phyloP scores from a whole-genome alignment of 2,329 filamentous ascomycete species.

The Coniosporium tulheliwenetii region DNA sequence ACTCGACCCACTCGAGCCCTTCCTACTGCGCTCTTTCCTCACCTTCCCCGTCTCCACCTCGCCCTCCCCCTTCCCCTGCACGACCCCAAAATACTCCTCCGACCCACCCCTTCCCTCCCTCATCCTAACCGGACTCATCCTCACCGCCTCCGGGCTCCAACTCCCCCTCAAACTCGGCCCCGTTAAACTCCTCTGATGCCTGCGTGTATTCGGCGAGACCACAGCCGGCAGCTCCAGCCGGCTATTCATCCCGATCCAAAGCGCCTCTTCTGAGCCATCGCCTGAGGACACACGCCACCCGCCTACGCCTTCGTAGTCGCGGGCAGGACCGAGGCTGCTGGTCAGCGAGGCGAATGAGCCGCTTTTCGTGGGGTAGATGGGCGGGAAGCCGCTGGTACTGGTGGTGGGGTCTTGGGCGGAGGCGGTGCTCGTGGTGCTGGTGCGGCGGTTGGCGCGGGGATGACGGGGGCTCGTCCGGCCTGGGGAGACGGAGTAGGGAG shows the following conservation, averaged over 20 bases:
- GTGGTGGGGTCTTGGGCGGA: constrained; percentile 7
- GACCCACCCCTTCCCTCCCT: too few relatives aligned
- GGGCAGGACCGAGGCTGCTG: constrained; percentile 11
- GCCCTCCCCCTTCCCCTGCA: too few relatives aligned
- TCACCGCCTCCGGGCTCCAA: too few relatives aligned
- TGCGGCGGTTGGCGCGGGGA: constrained; percentile 9
- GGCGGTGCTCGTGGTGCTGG: constrained; percentile 10
- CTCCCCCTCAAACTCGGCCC: too few relatives aligned
- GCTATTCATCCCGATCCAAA: constrained; percentile 29
- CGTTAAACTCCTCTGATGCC: constrained; percentile 7
- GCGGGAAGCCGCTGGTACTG: constrained; percentile 4
- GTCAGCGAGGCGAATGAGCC: constrained; percentile 18
- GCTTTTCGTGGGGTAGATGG: constrained; percentile 12
- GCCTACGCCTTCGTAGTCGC: constrained; percentile 28
- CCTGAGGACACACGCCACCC: constrained; percentile 19
- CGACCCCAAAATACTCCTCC: too few relatives aligned
- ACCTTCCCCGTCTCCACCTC: too few relatives aligned
- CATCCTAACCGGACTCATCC: too few relatives aligned
- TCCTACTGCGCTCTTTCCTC: too few relatives aligned
- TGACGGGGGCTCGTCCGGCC: constrained; percentile 10
- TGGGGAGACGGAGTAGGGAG: constrained; percentile 1
- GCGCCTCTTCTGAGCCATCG: constrained; percentile 22
- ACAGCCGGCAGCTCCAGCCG: constrained; percentile 20
- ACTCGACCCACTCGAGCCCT: too few relatives aligned
- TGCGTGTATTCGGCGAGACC: constrained; percentile 1